Conservation (phyloP, 2,329 filamentous ascomycete genomes). For the Sclerotinia subarctica region DNA sequence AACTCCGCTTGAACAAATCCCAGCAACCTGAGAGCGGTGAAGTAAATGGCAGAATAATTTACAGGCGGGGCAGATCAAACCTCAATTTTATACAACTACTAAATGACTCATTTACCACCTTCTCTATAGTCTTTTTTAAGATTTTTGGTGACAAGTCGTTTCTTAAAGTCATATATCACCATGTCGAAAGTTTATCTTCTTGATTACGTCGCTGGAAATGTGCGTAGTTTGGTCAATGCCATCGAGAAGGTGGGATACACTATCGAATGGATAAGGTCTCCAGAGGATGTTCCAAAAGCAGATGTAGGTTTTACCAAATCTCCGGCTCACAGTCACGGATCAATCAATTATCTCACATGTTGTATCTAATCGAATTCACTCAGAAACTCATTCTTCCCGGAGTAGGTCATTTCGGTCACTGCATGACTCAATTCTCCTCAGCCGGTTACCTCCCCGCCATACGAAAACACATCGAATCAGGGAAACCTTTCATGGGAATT, state of each 20-base stretch:
- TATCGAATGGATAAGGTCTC: constrained; percentile 86
- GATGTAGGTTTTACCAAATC: constrained; percentile 56
- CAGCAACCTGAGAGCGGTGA: not conserved
- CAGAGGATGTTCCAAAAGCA: constrained; percentile 78
- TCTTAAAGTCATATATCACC: not conserved
- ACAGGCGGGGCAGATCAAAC: constrained; percentile 1
- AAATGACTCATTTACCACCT: constrained; percentile 3
- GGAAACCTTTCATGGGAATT: constrained; percentile 98
- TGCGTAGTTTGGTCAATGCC: constrained; percentile 93
- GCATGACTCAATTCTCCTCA: constrained; percentile 75
- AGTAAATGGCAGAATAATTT: constrained; percentile 1
- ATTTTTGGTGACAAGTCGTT: not conserved
- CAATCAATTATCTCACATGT: not conserved
- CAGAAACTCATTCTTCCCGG: constrained; percentile 93
- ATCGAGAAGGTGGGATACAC: constrained; percentile 93
- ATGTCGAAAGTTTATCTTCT: constrained; percentile 77
- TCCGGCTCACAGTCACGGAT: not conserved
- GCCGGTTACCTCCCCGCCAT: constrained; percentile 85
- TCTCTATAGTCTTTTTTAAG: not conserved
- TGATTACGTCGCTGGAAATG: constrained; percentile 93
- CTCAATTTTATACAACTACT: not conserved
- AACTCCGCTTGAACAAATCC: not conserved
- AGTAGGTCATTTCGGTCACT: constrained; percentile 97
- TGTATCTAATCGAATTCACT: not conserved
- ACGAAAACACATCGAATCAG: constrained; percentile 74